Conservation (phyloP, 257 asterid genomes). For the Plantago elongata region DNA sequence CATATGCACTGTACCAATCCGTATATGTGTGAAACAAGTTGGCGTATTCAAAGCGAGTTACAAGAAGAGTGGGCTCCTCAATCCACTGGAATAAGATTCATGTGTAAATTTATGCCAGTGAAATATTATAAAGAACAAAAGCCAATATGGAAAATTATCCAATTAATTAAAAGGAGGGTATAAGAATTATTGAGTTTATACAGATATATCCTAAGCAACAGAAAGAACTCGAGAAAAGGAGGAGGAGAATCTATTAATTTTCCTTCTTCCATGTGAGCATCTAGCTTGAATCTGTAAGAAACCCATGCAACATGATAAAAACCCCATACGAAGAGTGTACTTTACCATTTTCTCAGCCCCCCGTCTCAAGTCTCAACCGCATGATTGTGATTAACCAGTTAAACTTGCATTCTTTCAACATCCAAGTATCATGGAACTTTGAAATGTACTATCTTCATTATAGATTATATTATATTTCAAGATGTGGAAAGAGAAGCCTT, state of each 20-base stretch:
- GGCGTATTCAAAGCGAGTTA: constrained; percentile 93
- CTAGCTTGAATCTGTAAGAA: not conserved
- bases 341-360: not conserved
- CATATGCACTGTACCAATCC: constrained; percentile 97
- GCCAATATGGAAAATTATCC: too few species aligned
- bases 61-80: constrained; percentile 82
- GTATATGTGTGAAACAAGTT: constrained; percentile 92
- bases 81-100: constrained; percentile 69
- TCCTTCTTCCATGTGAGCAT: not conserved
- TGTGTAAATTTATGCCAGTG: constrained; percentile 15
- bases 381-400: not conserved
- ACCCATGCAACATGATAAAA: not conserved
- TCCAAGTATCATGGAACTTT: not conserved
- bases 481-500: not conserved
- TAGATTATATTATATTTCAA: not conserved
- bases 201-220: too few species aligned
- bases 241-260: too few species aligned
- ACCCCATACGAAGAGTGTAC: not conserved
- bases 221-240: too few species aligned
- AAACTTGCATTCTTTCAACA: not conserved
- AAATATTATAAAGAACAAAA: not conserved
- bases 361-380: not conserved
- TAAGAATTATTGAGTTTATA: too few species aligned
- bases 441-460: not conserved
- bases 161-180: constrained; percentile 1